Evolutionary conservation across 306 rosid genomes (phyloP), one percentile per base, ranked within the genome.

Genomic region (Fragaria nilgerrensis): DNA sequence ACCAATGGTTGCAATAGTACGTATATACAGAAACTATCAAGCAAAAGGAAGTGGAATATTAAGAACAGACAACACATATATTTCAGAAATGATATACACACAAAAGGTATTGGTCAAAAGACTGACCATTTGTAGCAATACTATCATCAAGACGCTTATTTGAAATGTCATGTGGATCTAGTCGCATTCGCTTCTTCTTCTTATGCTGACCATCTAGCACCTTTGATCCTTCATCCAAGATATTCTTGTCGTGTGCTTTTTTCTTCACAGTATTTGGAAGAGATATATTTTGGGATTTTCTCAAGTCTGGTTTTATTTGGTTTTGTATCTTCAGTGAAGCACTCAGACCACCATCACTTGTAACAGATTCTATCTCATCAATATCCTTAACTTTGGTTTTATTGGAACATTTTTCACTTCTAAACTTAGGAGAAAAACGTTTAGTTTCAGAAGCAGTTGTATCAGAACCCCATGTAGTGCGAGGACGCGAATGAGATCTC

Each of bases 61-160:
- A 10, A 19, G 48, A 6, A 73, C 29, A 15, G 9, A 17, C 8
- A 13, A 12, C 25, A 29, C 44, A 29, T 5, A 34, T 20, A 53
- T 76, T 61, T 12, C 66, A 61, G 58, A 69, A 78, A 43, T 13
- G 23, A 45, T 70, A 76, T 20, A 50, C 53, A 71, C 17, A 44
- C 27, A 49, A 32, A 53, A 53, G 12, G 49, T 36, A 49, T 29
- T 27, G 75, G 50, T 37, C 73, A 22, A 67, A 43, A 47, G 71
- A 82, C 89, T 36, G 48, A 95, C 98, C 97, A 70, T 73, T 37
- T 52, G 77, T 36, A 62, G 36, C 84, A 75, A 83, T 66, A 70
- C 83, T 77, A 73, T 95, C 97, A 71, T 88, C 91, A 67, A 87
- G 79, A 72, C 98, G 87, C 86, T 95, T 95, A 82, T 95, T 92